A percentile compares a stretch with the other conserved stretches of the same genome.
Evolutionary conservation across 306 rosid species (phyloP).

Genomic region (Castanospermum australe): DNA sequence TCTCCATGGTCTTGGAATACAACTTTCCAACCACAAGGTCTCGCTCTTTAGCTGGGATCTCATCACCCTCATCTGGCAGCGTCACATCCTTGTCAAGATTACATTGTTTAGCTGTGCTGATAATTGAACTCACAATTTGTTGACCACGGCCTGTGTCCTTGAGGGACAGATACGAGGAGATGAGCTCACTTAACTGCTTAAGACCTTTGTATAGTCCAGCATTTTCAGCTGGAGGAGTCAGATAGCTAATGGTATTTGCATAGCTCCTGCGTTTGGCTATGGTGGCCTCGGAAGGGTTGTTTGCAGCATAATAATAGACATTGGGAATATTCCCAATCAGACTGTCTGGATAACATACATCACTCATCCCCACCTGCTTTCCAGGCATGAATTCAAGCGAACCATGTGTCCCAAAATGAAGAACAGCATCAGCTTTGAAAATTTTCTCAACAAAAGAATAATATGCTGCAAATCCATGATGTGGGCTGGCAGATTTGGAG

Average conservation of each 20-base stretch:
- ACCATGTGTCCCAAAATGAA: constrained; percentile 97
- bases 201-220: constrained; percentile 99
- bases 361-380: constrained; percentile 99
- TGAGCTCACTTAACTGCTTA: constrained; percentile 93
- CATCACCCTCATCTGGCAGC: constrained; percentile 81
- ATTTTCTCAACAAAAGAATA: constrained; percentile 89
- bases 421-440: constrained; percentile 93
- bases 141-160: constrained; percentile 95
- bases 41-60: constrained; percentile 79
- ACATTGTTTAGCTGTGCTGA: constrained; percentile 94
- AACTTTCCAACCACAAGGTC: constrained; percentile 94
- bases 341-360: constrained; percentile 91
- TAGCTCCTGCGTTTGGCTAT: constrained; percentile 98
- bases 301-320: constrained; percentile 92
- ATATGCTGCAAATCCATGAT: constrained; percentile 97
- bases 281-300: constrained; percentile 97
- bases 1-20: constrained; percentile 96
- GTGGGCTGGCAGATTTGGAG: constrained; percentile 99
- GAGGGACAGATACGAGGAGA: constrained; percentile 91
- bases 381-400: constrained; percentile 99
- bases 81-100: constrained; percentile 97
- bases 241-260: constrained; percentile 95
- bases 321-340: constrained; percentile 94
- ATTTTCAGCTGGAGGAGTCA: constrained; percentile 99
- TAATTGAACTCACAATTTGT: constrained; percentile 96